Conservation (phyloP, 768 basidiomycete genomes). For the Pleurotus eryngii region DNA sequence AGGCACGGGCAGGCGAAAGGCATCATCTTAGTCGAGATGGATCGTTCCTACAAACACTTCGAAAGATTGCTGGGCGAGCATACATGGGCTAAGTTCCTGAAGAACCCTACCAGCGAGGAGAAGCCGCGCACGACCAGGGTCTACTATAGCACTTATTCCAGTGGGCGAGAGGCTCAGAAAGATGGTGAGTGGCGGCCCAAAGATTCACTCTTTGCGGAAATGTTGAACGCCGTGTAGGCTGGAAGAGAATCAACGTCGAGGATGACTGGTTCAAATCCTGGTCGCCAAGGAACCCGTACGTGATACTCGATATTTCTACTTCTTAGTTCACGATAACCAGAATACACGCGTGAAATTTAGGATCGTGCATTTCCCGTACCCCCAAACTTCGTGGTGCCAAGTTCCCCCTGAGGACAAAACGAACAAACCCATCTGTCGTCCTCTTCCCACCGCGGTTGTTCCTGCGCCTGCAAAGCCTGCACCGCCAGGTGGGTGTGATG, state of each 20-base stretch:
- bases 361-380: constrained; percentile 35
- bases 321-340: not conserved
- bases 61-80: constrained; percentile 47
- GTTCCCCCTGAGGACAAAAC: constrained; percentile 40
- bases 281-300: constrained; percentile 30
- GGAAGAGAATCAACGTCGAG: constrained; percentile 45
- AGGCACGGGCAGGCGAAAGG: constrained; percentile 31
- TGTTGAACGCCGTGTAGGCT: constrained; percentile 29
- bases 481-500: constrained; percentile 21
- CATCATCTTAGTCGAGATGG: constrained; percentile 48
- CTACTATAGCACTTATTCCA: constrained; percentile 40
- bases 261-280: constrained; percentile 40
- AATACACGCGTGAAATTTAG: constrained; percentile 11
- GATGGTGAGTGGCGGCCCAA: constrained; percentile 34
- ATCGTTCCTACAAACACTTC: constrained; percentile 31
- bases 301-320: not conserved
- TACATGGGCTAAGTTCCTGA: constrained; percentile 44
- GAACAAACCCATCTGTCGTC: constrained; percentile 41
- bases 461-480: constrained; percentile 25
- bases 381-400: constrained; percentile 35
- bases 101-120: constrained; percentile 35
- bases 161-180: constrained; percentile 43
- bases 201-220: not conserved
- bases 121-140: constrained; percentile 32
- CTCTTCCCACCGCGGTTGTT: constrained; percentile 32